Percentiles rank a stretch among this genome's conserved stretches.
These are phyloP conservation scores for Pilasporangium apinafurcum DNA, from an alignment of 352 stramenopile species.

Conservation along the genomic window DNA sequence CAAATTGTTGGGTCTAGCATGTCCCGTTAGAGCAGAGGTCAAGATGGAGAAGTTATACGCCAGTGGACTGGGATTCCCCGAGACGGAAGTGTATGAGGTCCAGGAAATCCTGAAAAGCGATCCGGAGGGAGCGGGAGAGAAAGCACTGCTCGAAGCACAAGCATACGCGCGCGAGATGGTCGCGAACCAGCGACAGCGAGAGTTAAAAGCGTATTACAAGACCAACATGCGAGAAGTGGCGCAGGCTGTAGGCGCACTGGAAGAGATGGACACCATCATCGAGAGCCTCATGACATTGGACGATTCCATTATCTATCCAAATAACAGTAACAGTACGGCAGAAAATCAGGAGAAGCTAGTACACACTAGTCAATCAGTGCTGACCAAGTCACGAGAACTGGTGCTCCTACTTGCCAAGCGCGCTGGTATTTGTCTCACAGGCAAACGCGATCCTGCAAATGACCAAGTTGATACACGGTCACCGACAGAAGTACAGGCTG, in stretches of 20 bases:
- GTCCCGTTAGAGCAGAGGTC: constrained; percentile 39
- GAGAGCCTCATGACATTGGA: constrained; percentile 31
- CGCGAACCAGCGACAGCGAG: constrained; percentile 32
- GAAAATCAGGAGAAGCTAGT: constrained; percentile 1
- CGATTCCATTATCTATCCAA: constrained; percentile 1
- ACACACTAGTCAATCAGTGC: constrained; percentile 14
- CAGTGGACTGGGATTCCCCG: constrained; percentile 38
- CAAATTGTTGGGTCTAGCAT: constrained; percentile 32
- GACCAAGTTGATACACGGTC: constrained; percentile 45
- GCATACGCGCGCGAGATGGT: constrained; percentile 34
- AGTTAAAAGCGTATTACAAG: constrained; percentile 60
- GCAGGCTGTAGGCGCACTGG: constrained; percentile 46
- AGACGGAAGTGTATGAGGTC: constrained; percentile 26
- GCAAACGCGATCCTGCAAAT: constrained; percentile 44
- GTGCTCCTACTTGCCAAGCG: constrained; percentile 43
- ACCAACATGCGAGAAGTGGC: constrained; percentile 38
- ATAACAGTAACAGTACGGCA: background rate
- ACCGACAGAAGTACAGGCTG: constrained; percentile 21
- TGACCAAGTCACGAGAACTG: constrained; percentile 32
- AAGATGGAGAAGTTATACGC: constrained; percentile 39
- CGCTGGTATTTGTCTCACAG: constrained; percentile 52
- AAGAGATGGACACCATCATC: constrained; percentile 50
- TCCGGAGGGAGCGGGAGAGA: constrained; percentile 50
- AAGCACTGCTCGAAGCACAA: constrained; percentile 49
- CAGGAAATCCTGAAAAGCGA: constrained; percentile 72